Evolutionary conservation across 2,329 filamentous ascomycete genomes (phyloP), one percentile per base, ranked within the genome.

Genomic region (Penicillium sp.): DNA sequence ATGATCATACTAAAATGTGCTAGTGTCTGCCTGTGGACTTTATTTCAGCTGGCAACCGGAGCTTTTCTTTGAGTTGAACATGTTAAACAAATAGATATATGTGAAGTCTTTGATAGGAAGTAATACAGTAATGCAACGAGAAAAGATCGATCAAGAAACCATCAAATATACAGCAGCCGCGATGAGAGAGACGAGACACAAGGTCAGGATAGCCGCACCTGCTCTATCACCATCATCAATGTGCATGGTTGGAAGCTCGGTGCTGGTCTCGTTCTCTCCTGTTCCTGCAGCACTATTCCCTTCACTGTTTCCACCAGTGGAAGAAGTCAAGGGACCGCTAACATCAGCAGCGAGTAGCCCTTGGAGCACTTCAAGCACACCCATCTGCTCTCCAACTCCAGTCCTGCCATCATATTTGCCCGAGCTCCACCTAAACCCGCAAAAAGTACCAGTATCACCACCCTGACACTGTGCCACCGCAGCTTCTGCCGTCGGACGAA

Each of bases 291-390:
- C 61, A 23, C 71, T 67, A 59, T 78, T 65, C 0, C 73, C 78
- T 32, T 70, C 63, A 62, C 80, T 82, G 13, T 19, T 7, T 48
- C 14, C 41, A 44, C 48, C 26, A 32, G 27, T 26, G 43, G 48
- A 48, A 7, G 76, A 70, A 2, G 74, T 76, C 14, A 75, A 66
- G 0, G 74, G 74, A 5, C 76, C 76, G 7, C 71, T 65, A 3
- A 69, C 67, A 10, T 69, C 70, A 27, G 74, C 74, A 19, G 76
- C 64, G 29, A 72, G 56, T 26, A 83, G 86, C 19, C 80, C 80
- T 40, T 88, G 78, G 2, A 87, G 79, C 7, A 86, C 78, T 62
- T 88, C 84, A 65, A 73, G 48, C 2, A 68, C 69, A 14, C 67
- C 65, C 70, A 73, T 73, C 48, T 73, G 70, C 55, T 73, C 67